These are phyloP conservation scores for Trichoderma gamsii DNA, from an alignment of 495 filamentous ascomycete species.

Conservation along the genomic window DNA sequence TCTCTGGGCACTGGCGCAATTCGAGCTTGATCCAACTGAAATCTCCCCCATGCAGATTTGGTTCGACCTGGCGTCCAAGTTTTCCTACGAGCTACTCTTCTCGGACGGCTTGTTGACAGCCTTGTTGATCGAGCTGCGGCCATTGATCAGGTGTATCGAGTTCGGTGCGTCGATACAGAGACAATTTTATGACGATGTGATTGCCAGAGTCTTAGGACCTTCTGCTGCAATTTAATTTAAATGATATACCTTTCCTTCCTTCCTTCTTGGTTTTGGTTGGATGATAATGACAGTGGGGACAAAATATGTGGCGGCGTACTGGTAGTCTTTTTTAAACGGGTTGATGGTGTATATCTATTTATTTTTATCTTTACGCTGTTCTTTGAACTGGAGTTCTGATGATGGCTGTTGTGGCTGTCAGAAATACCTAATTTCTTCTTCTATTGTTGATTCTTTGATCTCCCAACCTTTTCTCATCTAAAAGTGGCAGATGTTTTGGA, in stretches of 20 bases:
- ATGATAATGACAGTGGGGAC: not conserved
- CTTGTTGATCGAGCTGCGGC: conserved; percentile 30
- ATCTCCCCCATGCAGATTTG: conserved; percentile 48
- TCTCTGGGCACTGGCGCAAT: conserved; percentile 38
- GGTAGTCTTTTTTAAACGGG: not conserved
- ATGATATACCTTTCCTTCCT: not conserved
- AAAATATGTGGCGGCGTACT: not conserved
- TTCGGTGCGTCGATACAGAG: conserved; percentile 41
- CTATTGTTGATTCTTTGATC: not conserved
- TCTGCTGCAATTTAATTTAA: not conserved
- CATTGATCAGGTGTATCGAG: conserved; percentile 32
- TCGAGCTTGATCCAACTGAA: conserved; percentile 27
- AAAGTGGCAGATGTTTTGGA: not conserved
- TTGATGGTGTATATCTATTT: not conserved
- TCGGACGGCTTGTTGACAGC: conserved; percentile 21
- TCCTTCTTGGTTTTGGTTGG: not conserved
- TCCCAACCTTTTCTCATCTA: not conserved
- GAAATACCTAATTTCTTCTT: not conserved
- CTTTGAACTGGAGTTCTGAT: not conserved
- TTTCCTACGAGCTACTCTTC: conserved; percentile 23
- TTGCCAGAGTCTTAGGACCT: conserved; percentile 26
- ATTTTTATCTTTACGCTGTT: not conserved
- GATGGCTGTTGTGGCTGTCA: not conserved
- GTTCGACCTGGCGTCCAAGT: conserved; percentile 38
- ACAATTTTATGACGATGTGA: conserved; percentile 34